Evolutionary conservation across 148 eudicot genomes (phyloP), one percentile per base, ranked within the genome.

Genomic region (Amaranthus hypochondriacus): DNA sequence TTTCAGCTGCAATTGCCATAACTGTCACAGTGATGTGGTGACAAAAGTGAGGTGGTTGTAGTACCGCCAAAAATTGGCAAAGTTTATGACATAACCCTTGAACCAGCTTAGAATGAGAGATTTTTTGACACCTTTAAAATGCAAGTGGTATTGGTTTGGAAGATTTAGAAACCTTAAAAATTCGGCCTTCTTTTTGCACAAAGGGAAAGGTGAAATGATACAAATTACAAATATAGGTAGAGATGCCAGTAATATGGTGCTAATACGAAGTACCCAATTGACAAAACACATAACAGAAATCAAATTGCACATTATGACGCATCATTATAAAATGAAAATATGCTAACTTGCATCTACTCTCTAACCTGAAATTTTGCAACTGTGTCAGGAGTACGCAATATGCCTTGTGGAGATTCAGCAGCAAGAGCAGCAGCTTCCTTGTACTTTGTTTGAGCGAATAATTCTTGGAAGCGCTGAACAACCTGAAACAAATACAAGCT

Each of bases 401-500:
- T 89, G 61, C 97, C 97, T 77, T 95, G 97, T 21, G 99, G 99
- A 77, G 99, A 92, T 78, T 95, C 99, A 74, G 99, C 99, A 78
- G 99, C 99, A 84, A 95, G 99, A 81, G 90, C 99, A 49, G 97
- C 99, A 81, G 99, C 99, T 81, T 95, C 99, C 74, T 95, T 95
- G 53, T 95, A 95, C 85, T 95, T 95, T 66, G 97, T 92, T 81
- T 95, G 97, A 79, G 99, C 90, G 81, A 95, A 95, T 77, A 95
- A 78, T 73, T 95, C 99, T 82, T 95, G 99, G 80, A 95, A 95
- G 10, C 99, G 91, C 78, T 95, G 99, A 74, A 95, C 96, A 81
- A 95, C 97, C 99, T 95, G 86, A 83, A 72, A 67, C 43, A 55
- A 12, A 7, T 44, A 60, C 4, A 69, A 53, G 66, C 66, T 51